Percentiles rank a stretch among this genome's conserved stretches.
These are phyloP conservation scores for Pleurotus tuber-regium DNA, from an alignment of 768 basidiomycete genomes.

Conservation along the genomic window DNA sequence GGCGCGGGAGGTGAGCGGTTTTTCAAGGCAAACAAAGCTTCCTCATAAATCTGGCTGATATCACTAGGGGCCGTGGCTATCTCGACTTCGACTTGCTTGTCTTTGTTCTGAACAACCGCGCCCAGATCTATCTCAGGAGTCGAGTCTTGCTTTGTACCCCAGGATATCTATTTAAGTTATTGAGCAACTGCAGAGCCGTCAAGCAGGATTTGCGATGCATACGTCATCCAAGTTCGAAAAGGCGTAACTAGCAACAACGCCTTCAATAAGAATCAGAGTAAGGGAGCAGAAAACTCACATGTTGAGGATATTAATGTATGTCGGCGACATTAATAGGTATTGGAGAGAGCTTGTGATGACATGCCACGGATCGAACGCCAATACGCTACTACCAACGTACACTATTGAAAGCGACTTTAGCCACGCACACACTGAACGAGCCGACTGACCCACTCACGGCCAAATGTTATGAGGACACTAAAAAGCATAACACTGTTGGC, in stretches of 20 bases:
- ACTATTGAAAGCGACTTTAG: slow-evolving; percentile 36
- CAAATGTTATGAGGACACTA: slow-evolving; percentile 84
- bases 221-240: slow-evolving; percentile 88
- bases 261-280: no score
- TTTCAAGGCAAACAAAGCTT: slow-evolving; percentile 73
- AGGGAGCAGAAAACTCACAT: slow-evolving; percentile 47
- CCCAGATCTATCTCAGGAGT: slow-evolving; percentile 76
- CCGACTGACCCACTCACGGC: slow-evolving; percentile 42
- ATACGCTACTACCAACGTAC: slow-evolving; percentile 71
- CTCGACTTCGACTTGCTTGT: slow-evolving; percentile 85
- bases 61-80: slow-evolving; percentile 80
- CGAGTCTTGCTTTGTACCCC: slow-evolving; percentile 95
- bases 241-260: slow-evolving; percentile 61
- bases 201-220: slow-evolving; percentile 19
- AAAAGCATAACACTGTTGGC: slow-evolving; percentile 78
- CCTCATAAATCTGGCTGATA: slow-evolving; percentile 81
- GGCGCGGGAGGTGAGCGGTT: slow-evolving; percentile 39
- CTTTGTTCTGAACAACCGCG: slow-evolving; percentile 74
- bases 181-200: no score
- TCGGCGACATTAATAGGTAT: slow-evolving; percentile 84
- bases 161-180: slow-evolving; percentile 84
- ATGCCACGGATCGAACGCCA: slow-evolving; percentile 96
- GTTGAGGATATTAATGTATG: slow-evolving; percentile 73
- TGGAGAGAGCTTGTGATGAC: slow-evolving; percentile 88
- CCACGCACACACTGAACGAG: neutral